phyloP scores from a whole-genome alignment of 225 moss, liverwort and hornwort species.

The Thuidium tamariscinum region DNA sequence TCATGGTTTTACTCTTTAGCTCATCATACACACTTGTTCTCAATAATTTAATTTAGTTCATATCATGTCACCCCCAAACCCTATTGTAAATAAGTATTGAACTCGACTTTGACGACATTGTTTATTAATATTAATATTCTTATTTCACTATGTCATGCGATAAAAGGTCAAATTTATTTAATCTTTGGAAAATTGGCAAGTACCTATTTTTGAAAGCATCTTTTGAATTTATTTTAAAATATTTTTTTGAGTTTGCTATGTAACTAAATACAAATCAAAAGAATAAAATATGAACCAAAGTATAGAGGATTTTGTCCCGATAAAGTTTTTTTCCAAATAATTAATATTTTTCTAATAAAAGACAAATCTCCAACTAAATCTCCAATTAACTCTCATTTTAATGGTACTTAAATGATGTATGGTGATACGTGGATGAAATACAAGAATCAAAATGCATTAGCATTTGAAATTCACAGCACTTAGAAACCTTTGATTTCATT shows the following conservation, averaged over 20 bases:
- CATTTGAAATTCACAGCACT: background rate
- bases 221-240: background rate
- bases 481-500: background rate
- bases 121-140: too few relatives aligned
- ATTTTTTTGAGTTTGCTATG: rapidly evolving
- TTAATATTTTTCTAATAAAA: background rate
- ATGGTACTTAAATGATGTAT: background rate
- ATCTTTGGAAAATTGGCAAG: rapidly evolving
- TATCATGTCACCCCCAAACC: rapidly evolving
- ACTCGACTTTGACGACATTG: background rate
- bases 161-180: too few relatives aligned
- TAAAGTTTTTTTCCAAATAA: background rate
- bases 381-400: background rate
- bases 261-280: rapidly evolving
- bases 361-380: too few relatives aligned
- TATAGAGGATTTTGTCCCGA: rapidly evolving
- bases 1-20: background rate
- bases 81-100: rapidly evolving
- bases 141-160: too few relatives aligned
- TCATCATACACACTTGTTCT: background rate
- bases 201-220: background rate
- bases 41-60: background rate
- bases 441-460: too few relatives aligned
- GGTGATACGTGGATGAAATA: background rate
- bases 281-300: background rate